A percentile compares a stretch with the other conserved stretches of the same genome.
phyloP scores from a whole-genome alignment of 2,329 filamentous ascomycete species.

The Nannizzia gypsea region DNA sequence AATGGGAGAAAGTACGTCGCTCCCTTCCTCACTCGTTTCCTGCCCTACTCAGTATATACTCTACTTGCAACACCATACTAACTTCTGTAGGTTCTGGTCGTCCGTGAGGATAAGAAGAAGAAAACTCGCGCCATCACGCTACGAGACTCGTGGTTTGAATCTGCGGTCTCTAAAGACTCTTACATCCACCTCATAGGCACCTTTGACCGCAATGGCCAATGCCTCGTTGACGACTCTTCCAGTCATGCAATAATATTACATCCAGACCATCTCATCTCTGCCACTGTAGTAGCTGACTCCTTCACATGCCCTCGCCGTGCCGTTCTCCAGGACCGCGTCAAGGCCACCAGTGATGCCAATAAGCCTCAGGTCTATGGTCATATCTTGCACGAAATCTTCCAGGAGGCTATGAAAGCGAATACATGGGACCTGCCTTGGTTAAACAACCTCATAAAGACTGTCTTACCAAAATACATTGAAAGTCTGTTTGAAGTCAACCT shows the following conservation, averaged over 20 bases:
- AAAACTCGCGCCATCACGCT: constrained; percentile 58
- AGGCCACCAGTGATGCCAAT: constrained; percentile 70
- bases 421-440: constrained; percentile 64
- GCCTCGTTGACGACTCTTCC: constrained; percentile 67
- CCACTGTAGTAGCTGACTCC: constrained; percentile 92
- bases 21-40: background rate
- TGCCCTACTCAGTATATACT: too few species aligned
- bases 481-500: constrained; percentile 81
- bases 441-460: constrained; percentile 51
- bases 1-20: constrained; percentile 57
- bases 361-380: constrained; percentile 82
- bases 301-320: constrained; percentile 84
- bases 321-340: constrained; percentile 88
- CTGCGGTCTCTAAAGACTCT: constrained; percentile 58
- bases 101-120: constrained; percentile 64
- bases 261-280: constrained; percentile 87
- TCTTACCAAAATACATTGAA: constrained; percentile 69
- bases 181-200: constrained; percentile 79
- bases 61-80: constrained; percentile 8
- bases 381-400: constrained; percentile 89
- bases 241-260: constrained; percentile 86
- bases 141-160: constrained; percentile 77
- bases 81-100: constrained; percentile 56
- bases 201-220: constrained; percentile 59
- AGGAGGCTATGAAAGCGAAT: constrained; percentile 75